Conservation (phyloP, 2,329 filamentous ascomycete genomes). For the Alternaria infectoria region DNA sequence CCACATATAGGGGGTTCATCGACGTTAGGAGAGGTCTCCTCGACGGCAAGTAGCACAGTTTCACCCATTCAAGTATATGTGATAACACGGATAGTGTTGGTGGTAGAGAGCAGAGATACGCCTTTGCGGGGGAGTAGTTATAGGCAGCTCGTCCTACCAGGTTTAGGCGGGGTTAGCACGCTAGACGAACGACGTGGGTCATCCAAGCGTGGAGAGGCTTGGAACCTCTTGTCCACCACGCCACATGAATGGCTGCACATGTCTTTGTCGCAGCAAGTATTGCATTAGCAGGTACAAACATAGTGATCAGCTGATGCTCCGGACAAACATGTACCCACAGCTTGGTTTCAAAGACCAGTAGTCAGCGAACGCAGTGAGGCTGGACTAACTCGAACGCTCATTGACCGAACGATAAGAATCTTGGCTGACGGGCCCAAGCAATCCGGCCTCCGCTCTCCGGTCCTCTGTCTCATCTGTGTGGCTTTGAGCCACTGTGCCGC, state of each 20-base stretch:
- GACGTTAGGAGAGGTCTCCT: slow-evolving; percentile 49
- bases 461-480: slow-evolving; percentile 13
- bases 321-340: background rate
- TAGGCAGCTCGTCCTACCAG: slow-evolving; percentile 32
- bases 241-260: slow-evolving; percentile 23
- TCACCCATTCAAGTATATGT: slow-evolving; percentile 53
- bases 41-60: slow-evolving; percentile 48
- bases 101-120: slow-evolving; percentile 28
- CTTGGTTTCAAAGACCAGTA: slow-evolving; percentile 5
- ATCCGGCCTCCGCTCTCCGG: slow-evolving; percentile 30
- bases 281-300: slow-evolving; percentile 2
- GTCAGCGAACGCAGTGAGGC: background rate
- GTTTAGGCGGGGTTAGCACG: slow-evolving; percentile 39
- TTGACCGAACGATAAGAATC: slow-evolving; percentile 31
- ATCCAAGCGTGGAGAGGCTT: slow-evolving; percentile 33
- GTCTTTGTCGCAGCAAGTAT: background rate
- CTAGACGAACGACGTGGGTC: slow-evolving; percentile 41
- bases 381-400: slow-evolving; percentile 11
- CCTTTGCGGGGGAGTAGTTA: slow-evolving; percentile 40
- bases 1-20: slow-evolving; percentile 53
- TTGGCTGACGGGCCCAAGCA: slow-evolving; percentile 45
- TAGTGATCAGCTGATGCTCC: slow-evolving; percentile 7
- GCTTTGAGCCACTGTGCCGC: slow-evolving; percentile 26
- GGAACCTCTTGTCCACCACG: slow-evolving; percentile 23
- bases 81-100: slow-evolving; percentile 43